Evolutionary conservation across 805 yeast genomes (phyloP), one percentile per base, ranked within the genome.

Genomic region (Saturnispora ahearnii): DNA sequence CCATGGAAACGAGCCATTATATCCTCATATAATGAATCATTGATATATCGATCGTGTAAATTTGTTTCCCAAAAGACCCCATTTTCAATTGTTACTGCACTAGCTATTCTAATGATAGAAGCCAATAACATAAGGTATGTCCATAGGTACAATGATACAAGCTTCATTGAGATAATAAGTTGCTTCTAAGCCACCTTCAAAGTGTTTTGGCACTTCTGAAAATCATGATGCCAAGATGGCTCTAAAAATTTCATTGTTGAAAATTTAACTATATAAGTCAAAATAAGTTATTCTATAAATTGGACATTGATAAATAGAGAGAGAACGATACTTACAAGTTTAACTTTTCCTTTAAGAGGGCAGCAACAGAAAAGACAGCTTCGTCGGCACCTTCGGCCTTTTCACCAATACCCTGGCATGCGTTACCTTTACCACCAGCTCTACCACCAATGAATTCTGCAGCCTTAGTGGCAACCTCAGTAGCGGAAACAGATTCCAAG

Each of bases 361-460:
- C 32, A 12, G 42, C 28, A n/a, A 48, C 50, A 22, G 45, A 87
- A 32, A 74, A 77, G 56, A 93, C 73, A 28, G 99, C 99, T 38
- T 74, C 76, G 40, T 73, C 74, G 48, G 88, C 74, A 55, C 85
- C 87, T 32, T 70, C 74, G 34, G 82, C 76, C 55, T 87, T 84
- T 59, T 83, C 87, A 60, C 99, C 99, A 82, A 88, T 85, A 69
- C 99, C 99, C 73, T 93, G 99, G 59, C 88, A 87, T 49, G 90
- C 82, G 57, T 88, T 87, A 55, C 96, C 98, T 71, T 88, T 93
- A 68, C 99, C 99, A 71, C 99, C 99, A 51, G 96, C 95, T 68
- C 85, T 88, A 68, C 99, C 99, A 57, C 99, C 99, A 59, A 93
- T 80, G 59, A 74, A 72, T 34, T 72, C 69, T 42, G 90, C 73